A percentile compares a stretch with the other conserved stretches of the same genome.
Conservation (phyloP, 257 asterid species). For the Capsicum pubescens region DNA sequence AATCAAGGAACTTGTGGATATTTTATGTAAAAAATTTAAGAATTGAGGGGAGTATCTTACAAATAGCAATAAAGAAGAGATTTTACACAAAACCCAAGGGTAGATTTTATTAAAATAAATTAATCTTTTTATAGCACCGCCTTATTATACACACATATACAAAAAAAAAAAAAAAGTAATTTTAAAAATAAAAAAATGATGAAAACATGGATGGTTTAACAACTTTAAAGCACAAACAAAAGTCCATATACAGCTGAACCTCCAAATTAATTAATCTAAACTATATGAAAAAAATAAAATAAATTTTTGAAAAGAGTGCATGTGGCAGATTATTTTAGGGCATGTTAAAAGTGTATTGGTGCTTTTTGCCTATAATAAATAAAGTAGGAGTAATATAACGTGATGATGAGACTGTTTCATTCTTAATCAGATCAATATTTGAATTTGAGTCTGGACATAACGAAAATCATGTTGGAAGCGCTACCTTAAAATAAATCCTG, state of each 20-base stretch:
- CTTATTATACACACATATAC: neutral
- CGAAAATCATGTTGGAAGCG: no score
- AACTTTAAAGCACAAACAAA: conserved; percentile 26
- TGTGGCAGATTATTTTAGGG: conserved; percentile 24
- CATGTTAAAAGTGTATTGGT: conserved; percentile 19
- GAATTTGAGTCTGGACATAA: no score
- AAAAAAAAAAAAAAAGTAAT: neutral
- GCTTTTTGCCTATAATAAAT: conserved; percentile 12
- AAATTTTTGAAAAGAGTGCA: neutral
- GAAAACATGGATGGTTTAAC: conserved; percentile 29
- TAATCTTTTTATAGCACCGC: conserved; percentile 1
- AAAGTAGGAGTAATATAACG: neutral
- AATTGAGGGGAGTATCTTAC: neutral
- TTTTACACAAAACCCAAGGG: conserved; percentile 7
- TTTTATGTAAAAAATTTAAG: neutral
- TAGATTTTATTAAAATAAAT: no score
- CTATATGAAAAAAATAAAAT: neutral
- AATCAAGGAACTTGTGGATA: conserved; percentile 3
- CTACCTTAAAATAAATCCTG: no score
- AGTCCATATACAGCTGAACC: conserved; percentile 29
- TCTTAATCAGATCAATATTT: no score
- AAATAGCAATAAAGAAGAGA: neutral
- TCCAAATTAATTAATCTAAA: conserved; percentile 9
- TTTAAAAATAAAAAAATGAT: neutral
- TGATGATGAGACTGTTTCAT: no score